These are phyloP conservation scores for Aspergillus clavatus DNA, from an alignment of 2,329 filamentous ascomycete genomes.

Conservation along the genomic window DNA sequence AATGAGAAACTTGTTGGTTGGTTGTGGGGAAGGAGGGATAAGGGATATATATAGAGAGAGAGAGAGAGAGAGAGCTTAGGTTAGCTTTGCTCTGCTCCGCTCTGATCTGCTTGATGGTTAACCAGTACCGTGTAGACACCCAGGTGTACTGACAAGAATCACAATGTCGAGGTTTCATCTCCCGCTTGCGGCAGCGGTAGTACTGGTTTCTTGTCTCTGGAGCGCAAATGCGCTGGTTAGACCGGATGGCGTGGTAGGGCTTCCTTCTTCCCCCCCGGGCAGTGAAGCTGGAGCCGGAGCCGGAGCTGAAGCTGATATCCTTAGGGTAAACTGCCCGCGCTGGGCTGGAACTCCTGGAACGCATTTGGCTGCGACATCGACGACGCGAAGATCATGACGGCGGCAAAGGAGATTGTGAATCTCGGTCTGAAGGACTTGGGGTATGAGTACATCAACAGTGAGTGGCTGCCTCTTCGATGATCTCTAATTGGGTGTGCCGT, in stretches of 20 bases:
- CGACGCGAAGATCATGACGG: slow-evolving; percentile 44
- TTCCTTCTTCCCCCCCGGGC: background rate
- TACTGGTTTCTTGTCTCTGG: slow-evolving; percentile 16
- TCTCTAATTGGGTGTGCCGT: no score
- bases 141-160: no score
- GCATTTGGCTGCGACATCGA: slow-evolving; percentile 47
- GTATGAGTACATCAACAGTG: slow-evolving; percentile 46
- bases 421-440: slow-evolving; percentile 46
- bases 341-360: slow-evolving; percentile 47
- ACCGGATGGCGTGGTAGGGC: slow-evolving; percentile 25
- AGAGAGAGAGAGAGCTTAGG: no score
- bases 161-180: slow-evolving; percentile 1
- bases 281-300: no score
- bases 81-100: no score
- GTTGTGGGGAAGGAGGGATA: no score
- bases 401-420: slow-evolving; percentile 43
- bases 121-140: no score
- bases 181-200: slow-evolving; percentile 6
- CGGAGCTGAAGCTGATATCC: background rate
- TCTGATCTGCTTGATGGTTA: no score
- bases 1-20: no score
- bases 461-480: slow-evolving; percentile 3
- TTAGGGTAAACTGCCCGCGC: slow-evolving; percentile 26
- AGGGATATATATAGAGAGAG: no score
- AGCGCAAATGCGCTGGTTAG: slow-evolving; percentile 23